phyloP scores from a whole-genome alignment of 2,329 filamentous ascomycete species.

The Nemania sp. region DNA sequence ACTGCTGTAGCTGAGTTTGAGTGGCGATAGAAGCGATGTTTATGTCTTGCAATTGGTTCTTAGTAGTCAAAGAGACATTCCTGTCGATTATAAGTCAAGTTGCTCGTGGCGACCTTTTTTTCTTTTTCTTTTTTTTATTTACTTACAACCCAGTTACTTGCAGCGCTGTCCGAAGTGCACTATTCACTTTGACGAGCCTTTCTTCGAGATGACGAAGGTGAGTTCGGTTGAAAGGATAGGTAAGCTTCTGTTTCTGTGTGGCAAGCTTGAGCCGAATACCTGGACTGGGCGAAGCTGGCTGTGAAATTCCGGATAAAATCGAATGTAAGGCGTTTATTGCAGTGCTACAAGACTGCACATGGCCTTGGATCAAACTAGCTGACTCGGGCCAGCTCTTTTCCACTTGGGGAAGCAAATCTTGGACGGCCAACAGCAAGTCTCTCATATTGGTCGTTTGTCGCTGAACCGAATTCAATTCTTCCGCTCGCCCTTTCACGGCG shows the following conservation, averaged over 20 bases:
- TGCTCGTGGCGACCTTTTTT: too few relatives aligned
- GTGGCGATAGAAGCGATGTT: background rate
- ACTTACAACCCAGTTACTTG: slow-evolving; percentile 14
- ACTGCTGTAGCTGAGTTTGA: background rate
- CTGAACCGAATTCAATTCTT: slow-evolving; percentile 9
- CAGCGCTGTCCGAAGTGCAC: slow-evolving; percentile 16
- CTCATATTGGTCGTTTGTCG: slow-evolving; percentile 2
- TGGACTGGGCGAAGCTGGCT: background rate
- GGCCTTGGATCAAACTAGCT: background rate
- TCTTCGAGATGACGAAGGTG: slow-evolving; percentile 8
- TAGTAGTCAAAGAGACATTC: background rate
- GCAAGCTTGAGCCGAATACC: slow-evolving; percentile 2
- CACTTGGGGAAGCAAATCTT: background rate
- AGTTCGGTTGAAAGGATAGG: slow-evolving; percentile 17
- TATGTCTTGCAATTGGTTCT: background rate
- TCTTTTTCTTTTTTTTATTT: background rate
- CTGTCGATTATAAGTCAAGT: background rate
- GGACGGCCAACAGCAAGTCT: slow-evolving; percentile 5
- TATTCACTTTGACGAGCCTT: slow-evolving; percentile 7
- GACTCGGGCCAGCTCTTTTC: background rate
- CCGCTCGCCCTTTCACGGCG: slow-evolving; percentile 16
- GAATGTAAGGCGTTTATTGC: slow-evolving; percentile 7
- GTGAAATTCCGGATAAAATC: slow-evolving; percentile 4
- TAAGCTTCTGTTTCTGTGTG: slow-evolving; percentile 12
- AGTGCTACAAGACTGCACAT: slow-evolving; percentile 7